A percentile compares a stretch with the other conserved stretches of the same genome.
Evolutionary conservation across 306 rosid species (phyloP).

Genomic region (Begonia peltatifolia): DNA sequence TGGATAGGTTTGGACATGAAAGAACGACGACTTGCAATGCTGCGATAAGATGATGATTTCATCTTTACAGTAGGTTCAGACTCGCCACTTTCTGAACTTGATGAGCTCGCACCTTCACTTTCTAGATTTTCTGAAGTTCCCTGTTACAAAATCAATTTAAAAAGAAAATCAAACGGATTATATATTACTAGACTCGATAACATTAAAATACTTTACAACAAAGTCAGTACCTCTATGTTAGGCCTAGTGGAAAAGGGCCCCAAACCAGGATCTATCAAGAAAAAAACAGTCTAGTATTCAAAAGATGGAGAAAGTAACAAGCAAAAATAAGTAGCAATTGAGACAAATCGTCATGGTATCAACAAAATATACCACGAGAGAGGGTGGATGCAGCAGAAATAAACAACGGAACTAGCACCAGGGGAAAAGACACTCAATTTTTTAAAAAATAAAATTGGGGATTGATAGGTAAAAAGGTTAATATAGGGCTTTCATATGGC

Average conservation of each 20-base stretch:
- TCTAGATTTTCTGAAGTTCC: slow-evolving; percentile 59
- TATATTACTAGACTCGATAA: background rate
- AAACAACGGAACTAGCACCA: too few species aligned
- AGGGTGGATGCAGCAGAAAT: too few species aligned
- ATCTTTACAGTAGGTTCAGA: slow-evolving; percentile 52
- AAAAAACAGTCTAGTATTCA: slow-evolving; percentile 1
- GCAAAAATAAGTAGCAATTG: too few species aligned
- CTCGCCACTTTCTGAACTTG: slow-evolving; percentile 64
- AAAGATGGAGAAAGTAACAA: too few species aligned
- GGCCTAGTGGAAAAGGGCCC: slow-evolving; percentile 34
- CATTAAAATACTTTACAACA: slow-evolving; percentile 6
- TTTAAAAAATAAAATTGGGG: too few species aligned
- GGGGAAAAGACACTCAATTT: too few species aligned
- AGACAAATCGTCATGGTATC: too few species aligned
- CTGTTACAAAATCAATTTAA: slow-evolving; percentile 20
- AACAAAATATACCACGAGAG: too few species aligned
- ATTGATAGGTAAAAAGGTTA: too few species aligned
- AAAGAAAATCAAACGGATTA: too few species aligned
- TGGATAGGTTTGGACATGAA: slow-evolving; percentile 85
- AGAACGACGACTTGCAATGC: slow-evolving; percentile 36
- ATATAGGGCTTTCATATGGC: too few species aligned
- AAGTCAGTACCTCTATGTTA: slow-evolving; percentile 49
- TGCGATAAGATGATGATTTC: slow-evolving; percentile 34
- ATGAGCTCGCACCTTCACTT: slow-evolving; percentile 32
- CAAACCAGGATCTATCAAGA: slow-evolving; percentile 39